A percentile compares a stretch with the other conserved stretches of the same genome.
These are phyloP conservation scores for Pseudomassariella vexata DNA, from an alignment of 2,329 filamentous ascomycete genomes.

Conservation along the genomic window DNA sequence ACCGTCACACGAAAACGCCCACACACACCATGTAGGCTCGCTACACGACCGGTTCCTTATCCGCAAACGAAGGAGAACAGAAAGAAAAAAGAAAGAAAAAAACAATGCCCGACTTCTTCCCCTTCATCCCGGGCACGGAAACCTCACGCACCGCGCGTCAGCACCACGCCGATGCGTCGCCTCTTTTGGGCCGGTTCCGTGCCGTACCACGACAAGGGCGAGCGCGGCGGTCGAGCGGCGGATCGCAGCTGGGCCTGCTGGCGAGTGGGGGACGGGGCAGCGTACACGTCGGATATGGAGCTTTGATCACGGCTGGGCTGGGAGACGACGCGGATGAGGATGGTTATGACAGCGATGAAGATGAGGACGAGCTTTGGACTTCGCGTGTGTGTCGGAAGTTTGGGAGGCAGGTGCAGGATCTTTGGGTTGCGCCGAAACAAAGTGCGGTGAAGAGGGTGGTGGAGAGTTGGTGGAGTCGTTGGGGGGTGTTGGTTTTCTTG, in stretches of 20 bases:
- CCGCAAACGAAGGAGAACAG: too few relatives aligned
- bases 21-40: too few relatives aligned
- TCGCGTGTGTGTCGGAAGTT: conserved; percentile 29
- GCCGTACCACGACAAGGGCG: conserved; percentile 45
- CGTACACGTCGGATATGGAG: conserved; percentile 52
- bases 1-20: too few relatives aligned
- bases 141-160: conserved; percentile 38
- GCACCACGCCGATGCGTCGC: conserved; percentile 46
- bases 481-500: conserved; percentile 53
- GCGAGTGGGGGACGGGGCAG: conserved; percentile 37
- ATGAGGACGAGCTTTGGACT: conserved; percentile 12
- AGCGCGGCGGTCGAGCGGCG: conserved; percentile 9
- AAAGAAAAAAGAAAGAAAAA: conserved; percentile 2
- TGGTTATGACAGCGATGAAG: conserved; percentile 23
- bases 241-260: conserved; percentile 33
- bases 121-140: conserved; percentile 61
- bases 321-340: conserved; percentile 23
- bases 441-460: conserved; percentile 52
- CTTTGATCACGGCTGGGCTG: conserved; percentile 40
- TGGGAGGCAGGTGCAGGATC: conserved; percentile 34
- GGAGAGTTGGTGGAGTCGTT: conserved; percentile 59
- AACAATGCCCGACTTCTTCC: conserved; percentile 59
- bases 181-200: conserved; percentile 59
- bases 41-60: too few relatives aligned
- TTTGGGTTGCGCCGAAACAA: conserved; percentile 58